Evolutionary conservation across 768 basidiomycete species (phyloP), one percentile per base, ranked within the genome.

Genomic region (Candolleomyces eurysporus): DNA sequence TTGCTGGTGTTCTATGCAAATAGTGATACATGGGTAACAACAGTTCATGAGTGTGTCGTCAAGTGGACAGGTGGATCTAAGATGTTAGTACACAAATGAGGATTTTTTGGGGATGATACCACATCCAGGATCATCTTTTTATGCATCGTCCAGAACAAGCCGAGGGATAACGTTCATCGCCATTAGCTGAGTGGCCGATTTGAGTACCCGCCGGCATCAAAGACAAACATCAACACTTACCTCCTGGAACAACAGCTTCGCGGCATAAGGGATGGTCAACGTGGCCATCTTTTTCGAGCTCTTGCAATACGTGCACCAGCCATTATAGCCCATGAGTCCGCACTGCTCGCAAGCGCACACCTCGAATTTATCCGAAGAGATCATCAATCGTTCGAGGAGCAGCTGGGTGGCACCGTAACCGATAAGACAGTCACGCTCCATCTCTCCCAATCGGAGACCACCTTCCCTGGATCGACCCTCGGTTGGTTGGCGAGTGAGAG

Each of bases 281-380:
- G 94, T 92, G 49, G 94, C 92, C 85, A 99, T 92, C 71, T 90
- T 89, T 77, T 98, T 97, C 50, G 94, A 95, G 68, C 91, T 94
- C 79, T 97, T 96, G 86, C 96, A 98, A 68, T 93, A 94, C n/a
- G 92, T 85, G 73, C 96, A 98, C 94, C 95, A 98, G 61, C 93
- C 92, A 69, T 91, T 88, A 72, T 93, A 92, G 3, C 96, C 97
- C 84, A 98, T 89, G 66, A 98, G 76, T 8, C 97, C 97, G 72
- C 97, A 99, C 60, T 89, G 85, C 67, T 94, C 84, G 71, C 97
- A 99, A 13, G 96, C 96, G 67, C 96, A 92, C 57, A 97, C 93
- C 73, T 97, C 93, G 70, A 98, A 99, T 69, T 93, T 93, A 76
- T 99, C 97, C 22, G 95, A 97, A 6, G 96, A 98, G 63, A 98